A percentile compares a stretch with the other conserved stretches of the same genome.
Conservation (phyloP, 2,329 filamentous ascomycete genomes). For the Botrytis elliptica region DNA sequence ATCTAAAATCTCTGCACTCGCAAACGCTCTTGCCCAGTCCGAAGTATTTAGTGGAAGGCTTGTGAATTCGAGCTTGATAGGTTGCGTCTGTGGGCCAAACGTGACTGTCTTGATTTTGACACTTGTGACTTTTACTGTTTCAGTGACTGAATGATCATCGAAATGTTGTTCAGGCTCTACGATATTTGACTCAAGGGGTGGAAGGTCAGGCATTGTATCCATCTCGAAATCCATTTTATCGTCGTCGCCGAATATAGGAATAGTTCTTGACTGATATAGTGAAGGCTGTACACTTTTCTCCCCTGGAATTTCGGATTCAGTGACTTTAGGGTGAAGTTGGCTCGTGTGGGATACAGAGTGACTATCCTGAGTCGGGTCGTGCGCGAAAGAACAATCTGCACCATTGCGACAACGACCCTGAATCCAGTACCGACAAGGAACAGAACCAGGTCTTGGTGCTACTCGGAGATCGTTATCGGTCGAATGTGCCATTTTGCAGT, state of each 20-base stretch:
- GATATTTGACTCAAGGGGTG: not conserved
- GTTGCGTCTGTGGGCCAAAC: not conserved
- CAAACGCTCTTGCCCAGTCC: not conserved
- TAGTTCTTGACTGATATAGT: not conserved
- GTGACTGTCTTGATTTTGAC: not conserved
- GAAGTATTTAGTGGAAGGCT: not conserved
- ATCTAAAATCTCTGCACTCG: not conserved
- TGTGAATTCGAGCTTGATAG: conserved; percentile 4
- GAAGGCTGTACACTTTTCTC: not conserved
- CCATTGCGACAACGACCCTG: not conserved
- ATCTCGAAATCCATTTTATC: conserved; percentile 3
- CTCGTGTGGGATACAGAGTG: too few relatives aligned
- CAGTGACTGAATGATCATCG: not conserved
- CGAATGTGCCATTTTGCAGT: conserved; percentile 5
- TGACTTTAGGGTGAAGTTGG: not conserved
- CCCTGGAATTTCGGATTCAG: not conserved
- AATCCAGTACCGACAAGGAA: conserved; percentile 6
- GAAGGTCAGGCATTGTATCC: not conserved
- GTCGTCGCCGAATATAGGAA: not conserved
- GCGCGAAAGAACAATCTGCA: not conserved
- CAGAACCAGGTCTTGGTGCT: not conserved
- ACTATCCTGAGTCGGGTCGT: not conserved
- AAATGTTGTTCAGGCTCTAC: not conserved
- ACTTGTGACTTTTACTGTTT: not conserved
- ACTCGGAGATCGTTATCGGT: conserved; percentile 3